Base-by-base conservation (phyloP, 345 rosid species). In the Salix exigua region DNA sequence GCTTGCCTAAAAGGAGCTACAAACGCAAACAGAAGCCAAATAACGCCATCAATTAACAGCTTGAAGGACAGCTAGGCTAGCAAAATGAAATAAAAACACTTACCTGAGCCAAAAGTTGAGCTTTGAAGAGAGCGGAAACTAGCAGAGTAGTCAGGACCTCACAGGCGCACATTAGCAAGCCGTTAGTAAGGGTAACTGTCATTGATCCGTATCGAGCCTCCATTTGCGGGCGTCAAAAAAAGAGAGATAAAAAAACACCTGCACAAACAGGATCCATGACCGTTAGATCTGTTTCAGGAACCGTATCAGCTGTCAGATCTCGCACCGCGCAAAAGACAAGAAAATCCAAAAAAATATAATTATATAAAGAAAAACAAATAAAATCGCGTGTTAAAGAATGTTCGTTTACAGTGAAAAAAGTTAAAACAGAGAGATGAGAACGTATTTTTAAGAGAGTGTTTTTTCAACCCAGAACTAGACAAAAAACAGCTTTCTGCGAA, bases 81-180 rank as follows among this genome's bases (percentile, higher is more conserved):
- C 63, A 58, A 58, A 58, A 23, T n/a, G 63, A 58, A 58, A 9
- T 5, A n/a, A 9, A 23, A 3, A 4, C 23, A 65, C 79, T 81
- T 81, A 84, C 91, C 87, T 76, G 84, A 72, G 83, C 79, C 25
- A 83, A 55, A 72, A 88, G 82, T 61, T 77, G 85, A 60, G 82
- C 65, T 60, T 82, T 75, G 77, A 86, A 67, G 66, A 89, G 62
- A 73, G 90, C 78, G 5, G 88, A 82, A 40, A 88, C 72, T 19
- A 90, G 40, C 74, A 84, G 65, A 63, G 87, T 37, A 23, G 79
- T 77, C 10, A 85, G 70, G 18, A 90, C 82, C 42, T 83, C 90
- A 40, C 71, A 84, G 55, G 94, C 89, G 91, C 82, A 87, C 64
- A 87, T 86, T 83, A 89, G 83, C 83, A 64, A 74, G 55, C 77